Base-by-base conservation (phyloP, 1,139 yeast genomes). In the Pichia sp. region DNA sequence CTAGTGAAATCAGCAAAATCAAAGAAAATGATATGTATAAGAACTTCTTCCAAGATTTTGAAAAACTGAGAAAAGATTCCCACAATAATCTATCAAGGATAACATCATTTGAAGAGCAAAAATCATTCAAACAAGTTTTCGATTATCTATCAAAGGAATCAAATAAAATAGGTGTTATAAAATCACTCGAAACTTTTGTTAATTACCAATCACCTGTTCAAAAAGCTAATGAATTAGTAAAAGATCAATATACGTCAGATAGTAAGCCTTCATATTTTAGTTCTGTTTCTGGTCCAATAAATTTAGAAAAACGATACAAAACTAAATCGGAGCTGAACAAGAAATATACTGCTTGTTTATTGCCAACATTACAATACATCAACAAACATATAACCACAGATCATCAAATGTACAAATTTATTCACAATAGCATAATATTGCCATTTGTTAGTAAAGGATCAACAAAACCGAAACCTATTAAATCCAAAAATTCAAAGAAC, bases 31-130 rank as follows among this genome's bases (percentile, higher is more conserved):
- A 53, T 20, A 49, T 59, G 15, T 61, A 60, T 45, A 50, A 59
- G 35, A 53, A 48, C 12, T 60, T 60, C 35, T 60, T 60, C 20
- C 50, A 57, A 23, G 63, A 58, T 25, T 60, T 59, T 42, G 57
- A 61, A 27, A 52, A 51, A 37, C 49, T 60, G 12, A 51, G 47
- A 34, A 55, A 53, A 23, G 46, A 52, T 34, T 41, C 42, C 6
- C 52, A 54, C 23, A 49, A 49, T 11, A 50, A 46, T 30, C 43
- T 44, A 20, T 45, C 51, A 7, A 55, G 55, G 37, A 49, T 57
- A 29, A 53, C 65, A 4, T 60, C 65, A 0, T 56, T 61, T 40
- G 63, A 63, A 39, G 67, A 63, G 42, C 64, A 60, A 42, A 59
- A 61, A 45, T 59, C 65, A 6, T 63, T 62, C 43, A 56, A 60